Conservation (phyloP, 2,329 filamentous ascomycete genomes). For the Tolypocladium paradoxum region DNA sequence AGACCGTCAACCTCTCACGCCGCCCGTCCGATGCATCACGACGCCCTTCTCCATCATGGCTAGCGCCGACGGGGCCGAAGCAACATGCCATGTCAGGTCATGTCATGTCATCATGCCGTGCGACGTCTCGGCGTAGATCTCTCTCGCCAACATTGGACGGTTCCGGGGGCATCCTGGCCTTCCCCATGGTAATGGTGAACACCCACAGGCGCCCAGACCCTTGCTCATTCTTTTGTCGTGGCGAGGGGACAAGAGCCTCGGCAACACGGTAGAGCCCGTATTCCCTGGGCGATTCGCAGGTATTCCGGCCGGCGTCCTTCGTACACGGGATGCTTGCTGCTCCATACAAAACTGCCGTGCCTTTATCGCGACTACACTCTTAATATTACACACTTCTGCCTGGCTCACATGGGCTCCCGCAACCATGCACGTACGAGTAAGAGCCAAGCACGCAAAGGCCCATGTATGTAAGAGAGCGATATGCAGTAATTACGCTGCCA, state of each 20-base stretch:
- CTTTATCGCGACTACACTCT: neutral
- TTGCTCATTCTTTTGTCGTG: neutral
- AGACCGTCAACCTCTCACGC: neutral
- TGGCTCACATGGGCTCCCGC: neutral
- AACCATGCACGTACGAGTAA: neutral
- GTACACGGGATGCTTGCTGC: neutral
- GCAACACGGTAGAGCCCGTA: neutral
- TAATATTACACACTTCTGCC: too few species aligned
- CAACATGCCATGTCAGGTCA: neutral
- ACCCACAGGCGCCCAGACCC: neutral
- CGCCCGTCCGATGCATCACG: neutral
- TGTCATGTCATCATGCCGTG: neutral
- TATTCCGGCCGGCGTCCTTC: neutral
- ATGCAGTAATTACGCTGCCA: conserved; percentile 9
- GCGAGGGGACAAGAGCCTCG: neutral
- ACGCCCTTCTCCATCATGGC: neutral
- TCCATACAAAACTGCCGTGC: neutral
- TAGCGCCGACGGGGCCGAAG: neutral
- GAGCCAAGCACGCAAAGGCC: neutral
- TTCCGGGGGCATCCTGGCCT: neutral
- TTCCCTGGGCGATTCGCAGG: neutral
- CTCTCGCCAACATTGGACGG: neutral
- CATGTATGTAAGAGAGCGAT: neutral
- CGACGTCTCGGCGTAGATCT: neutral
- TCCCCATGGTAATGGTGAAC: neutral